Base-by-base conservation (phyloP, 805 yeast genomes). In the Kluyveromyces starmeri region DNA sequence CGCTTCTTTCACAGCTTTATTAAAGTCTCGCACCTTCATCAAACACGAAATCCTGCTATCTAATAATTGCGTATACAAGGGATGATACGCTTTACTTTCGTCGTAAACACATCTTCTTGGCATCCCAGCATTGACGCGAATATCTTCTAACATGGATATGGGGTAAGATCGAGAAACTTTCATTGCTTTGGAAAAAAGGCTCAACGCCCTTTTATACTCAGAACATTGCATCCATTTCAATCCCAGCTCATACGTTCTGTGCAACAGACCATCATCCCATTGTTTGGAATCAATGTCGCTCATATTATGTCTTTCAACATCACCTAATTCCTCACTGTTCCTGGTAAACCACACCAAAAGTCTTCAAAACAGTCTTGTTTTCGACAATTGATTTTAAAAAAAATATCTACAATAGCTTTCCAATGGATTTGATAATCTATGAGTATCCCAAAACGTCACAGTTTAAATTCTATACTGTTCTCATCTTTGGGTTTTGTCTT, bases 211-310 rank as follows among this genome's bases (percentile, higher is more conserved):
- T 9, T 12, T 15, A 28, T 43, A 55, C 12, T 51, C 43, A 9
- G 39, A 55, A 29, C 36, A 37, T 25, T 44, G 46, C 32, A 50
- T 55, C 31, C 45, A 53, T 2, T 42, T 45, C 1, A 46, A 39
- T 6, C 58, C 61, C 28, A 57, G 31, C 15, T 46, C 48, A 18
- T 54, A 17, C 2, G 59, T 59, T 32, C 45, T 51, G 12, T 44
- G 50, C 4, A 55, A 40, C 7, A 50, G 39, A n/a, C 44, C 42
- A 28, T 43, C 51, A 16, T 29, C 20, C 20, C n/a, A n/a, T n/a
- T n/a, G n/a, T n/a, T n/a, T n/a, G n/a, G n/a, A n/a, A n/a, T n/a
- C n/a, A n/a, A n/a, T n/a, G n/a, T n/a, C n/a, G n/a, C n/a, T n/a
- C n/a, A n/a, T n/a, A n/a, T n/a, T n/a, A n/a, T n/a, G n/a, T n/a